Base-by-base conservation (phyloP, 345 rosid genomes). In the Citrus mangshanensis region DNA sequence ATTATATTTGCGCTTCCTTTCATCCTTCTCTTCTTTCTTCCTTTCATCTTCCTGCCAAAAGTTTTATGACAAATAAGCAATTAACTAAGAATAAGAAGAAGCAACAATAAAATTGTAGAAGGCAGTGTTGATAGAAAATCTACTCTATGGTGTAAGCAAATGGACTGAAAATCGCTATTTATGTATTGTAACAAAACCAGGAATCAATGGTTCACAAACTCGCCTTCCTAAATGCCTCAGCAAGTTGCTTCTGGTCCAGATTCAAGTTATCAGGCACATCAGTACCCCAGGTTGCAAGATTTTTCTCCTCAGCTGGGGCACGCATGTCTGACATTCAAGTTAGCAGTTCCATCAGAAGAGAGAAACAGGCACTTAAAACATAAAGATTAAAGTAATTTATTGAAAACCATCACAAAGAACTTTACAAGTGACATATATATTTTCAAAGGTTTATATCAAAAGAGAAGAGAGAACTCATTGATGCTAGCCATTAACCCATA, bases 231-330 rank as follows among this genome's bases (percentile, higher is more conserved):
- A 87, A 86, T 12, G 92, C 87, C 73, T 87, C 80, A 0, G 77
- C 84, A 32, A 90, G 86, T 56, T 78, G 70, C 67, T 89, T 79
- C 21, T 80, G 80, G 77, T 91, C 92, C 71, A 90, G 77, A 79
- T 84, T 84, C 81, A 89, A 51, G 81, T 79, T 86, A 55, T 85
- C 87, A 2, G 89, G 81, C 4, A 80, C 78, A 38, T 89, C 91
- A 30, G 88, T 84, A 77, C 93, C 93, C 95, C 95, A 89, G 9
- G 88, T 85, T 12, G 87, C 90, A 19, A 83, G 78, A 77, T 77
- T 85, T 79, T 78, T 90, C 83, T 85, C 91, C 81, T 85, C 87
- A 10, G 78, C 75, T 38, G 82, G 85, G 65, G 78, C 86, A 34
- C 84, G 68, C 19, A 51, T 19, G 38, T 86, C 91, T 89, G 87